Conservation (phyloP, 306 rosid genomes). For the Trifolium repens region DNA sequence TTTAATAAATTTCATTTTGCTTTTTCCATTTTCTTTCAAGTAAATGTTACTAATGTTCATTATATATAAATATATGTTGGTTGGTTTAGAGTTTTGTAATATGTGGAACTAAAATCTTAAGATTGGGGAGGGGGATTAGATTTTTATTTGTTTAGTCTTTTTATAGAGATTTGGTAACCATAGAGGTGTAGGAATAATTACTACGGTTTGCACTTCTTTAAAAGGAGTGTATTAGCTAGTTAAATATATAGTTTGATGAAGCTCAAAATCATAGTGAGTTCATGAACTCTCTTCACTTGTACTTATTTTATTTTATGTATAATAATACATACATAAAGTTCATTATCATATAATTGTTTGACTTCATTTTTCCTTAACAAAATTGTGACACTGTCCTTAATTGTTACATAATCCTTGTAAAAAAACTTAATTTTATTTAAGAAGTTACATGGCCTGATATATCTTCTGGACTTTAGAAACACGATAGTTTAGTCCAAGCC, state of each 20-base stretch:
- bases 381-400: not conserved
- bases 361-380: not conserved
- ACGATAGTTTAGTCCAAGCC: too few species aligned
- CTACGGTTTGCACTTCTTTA: conserved; percentile 40
- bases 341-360: conserved; percentile 2
- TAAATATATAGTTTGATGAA: conserved; percentile 27
- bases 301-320: conserved; percentile 39
- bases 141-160: conserved; percentile 19
- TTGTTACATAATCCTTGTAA: too few species aligned
- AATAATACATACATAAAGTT: conserved; percentile 33
- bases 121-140: not conserved
- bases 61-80: conserved; percentile 10
- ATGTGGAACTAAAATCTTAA: conserved; percentile 13
- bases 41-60: conserved; percentile 26
- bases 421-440: too few species aligned
- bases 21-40: not conserved
- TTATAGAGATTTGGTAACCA: conserved; percentile 40
- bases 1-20: not conserved
- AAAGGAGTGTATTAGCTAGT: conserved; percentile 18
- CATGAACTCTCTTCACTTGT: conserved; percentile 40
- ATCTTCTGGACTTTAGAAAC: too few species aligned
- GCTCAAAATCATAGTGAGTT: conserved; percentile 26
- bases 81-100: conserved; percentile 36
- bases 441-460: too few species aligned
- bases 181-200: conserved; percentile 42